A percentile compares a stretch with the other conserved stretches of the same genome.
phyloP scores from a whole-genome alignment of 208 protist species.

The Trichomonas tenax region DNA sequence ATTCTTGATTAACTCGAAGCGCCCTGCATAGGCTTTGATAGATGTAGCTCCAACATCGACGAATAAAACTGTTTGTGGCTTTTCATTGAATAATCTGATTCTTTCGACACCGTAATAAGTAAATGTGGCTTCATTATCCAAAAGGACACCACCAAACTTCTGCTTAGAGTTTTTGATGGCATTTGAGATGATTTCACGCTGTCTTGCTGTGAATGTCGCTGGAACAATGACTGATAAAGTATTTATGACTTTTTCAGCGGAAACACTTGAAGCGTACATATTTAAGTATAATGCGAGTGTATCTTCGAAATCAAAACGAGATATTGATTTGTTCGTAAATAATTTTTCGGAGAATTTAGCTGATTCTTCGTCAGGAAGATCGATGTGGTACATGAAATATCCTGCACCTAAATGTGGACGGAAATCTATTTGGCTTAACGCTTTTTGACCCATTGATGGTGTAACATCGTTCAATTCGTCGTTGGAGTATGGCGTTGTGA shows the following conservation, averaged over 20 bases:
- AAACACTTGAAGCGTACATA: not conserved
- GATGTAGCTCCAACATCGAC: not conserved
- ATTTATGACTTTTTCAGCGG: not conserved
- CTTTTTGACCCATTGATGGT: not conserved
- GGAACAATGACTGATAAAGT: not conserved
- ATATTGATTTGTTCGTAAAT: not conserved
- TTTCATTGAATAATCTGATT: not conserved
- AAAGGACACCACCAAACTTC: not conserved
- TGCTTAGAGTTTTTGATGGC: not conserved
- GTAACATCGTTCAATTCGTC: not conserved
- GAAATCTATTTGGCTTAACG: not conserved
- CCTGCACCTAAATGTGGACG: not conserved
- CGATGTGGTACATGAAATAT: not conserved
- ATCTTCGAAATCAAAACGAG: not conserved
- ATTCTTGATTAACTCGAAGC: not conserved
- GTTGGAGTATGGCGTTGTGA: too few species aligned
- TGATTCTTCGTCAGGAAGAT: not conserved
- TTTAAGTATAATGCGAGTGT: not conserved
- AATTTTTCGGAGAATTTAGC: not conserved
- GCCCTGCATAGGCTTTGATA: not conserved
- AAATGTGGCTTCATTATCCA: not conserved
- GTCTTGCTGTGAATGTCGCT: not conserved
- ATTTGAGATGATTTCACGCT: not conserved
- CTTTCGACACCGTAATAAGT: not conserved
- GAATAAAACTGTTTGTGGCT: slow-evolving; percentile 10